Base-by-base conservation (phyloP, 2,329 filamentous ascomycete genomes). In the Elsinoe fawcettii region DNA sequence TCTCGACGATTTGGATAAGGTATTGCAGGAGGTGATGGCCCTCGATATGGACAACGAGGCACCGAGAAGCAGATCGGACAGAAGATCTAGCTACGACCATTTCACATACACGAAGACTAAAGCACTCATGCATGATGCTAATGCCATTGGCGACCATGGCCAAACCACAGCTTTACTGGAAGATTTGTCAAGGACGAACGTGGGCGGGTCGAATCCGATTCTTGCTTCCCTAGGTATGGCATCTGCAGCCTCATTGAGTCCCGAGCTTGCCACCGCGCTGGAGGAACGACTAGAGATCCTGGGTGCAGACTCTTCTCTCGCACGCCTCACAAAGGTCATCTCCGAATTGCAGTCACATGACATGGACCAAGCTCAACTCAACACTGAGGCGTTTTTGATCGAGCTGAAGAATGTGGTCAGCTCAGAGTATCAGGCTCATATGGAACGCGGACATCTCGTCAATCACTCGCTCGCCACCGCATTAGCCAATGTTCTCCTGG, bases 281-380 rank as follows among this genome's bases (percentile, higher is more conserved):
- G 12, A 39, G 20, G n/a, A 39, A 6, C 49, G 18, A 27, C 5
- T 34, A n/a, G 49, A 53, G 34, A 18, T 37, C 16, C 11, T 34
- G 7, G 49, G 49, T 27, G 30, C 30, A 14, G 49, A 53, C 20
- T 39, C 32, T 11, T 53, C 49, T 4, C 49, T 53, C 20, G 49
- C 49, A 25, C 30, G 49, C 6, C n/a, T 53, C 4, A 53, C 49
- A n/a, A 25, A 53, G n/a, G 32, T 53, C 8, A 53, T 53, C 32
- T 11, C 49, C 2, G 34, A 27, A 14, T 16, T 53, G 30, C 20
- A 30, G 2, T 7, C 14, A 3, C 18, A 30, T 23, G 49, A 39
- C 11, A 34, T 53, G 6, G 32, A 39, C 49, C n/a, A 22, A 5
- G 5, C 30, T n/a, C n/a, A 22, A 20, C 27, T 34, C 7, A 8